A percentile compares a stretch with the other conserved stretches of the same genome.
Conservation (phyloP, 2,329 filamentous ascomycete genomes). For the Aspergillus sclerotialis region DNA sequence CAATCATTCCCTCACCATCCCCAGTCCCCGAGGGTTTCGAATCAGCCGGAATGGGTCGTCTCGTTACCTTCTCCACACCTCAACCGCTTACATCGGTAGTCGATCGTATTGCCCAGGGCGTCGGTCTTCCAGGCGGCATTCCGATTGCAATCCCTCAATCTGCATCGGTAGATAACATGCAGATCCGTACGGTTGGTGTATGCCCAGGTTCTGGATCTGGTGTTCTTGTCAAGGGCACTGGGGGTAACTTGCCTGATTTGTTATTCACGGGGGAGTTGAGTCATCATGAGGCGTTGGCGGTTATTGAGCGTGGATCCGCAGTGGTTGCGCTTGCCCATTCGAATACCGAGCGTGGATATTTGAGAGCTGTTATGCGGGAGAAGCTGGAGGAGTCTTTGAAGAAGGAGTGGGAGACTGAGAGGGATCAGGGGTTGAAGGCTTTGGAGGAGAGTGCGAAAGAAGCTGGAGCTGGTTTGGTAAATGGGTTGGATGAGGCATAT, state of each 20-base stretch:
- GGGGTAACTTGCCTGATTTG: conserved; percentile 56
- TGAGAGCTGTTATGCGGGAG: conserved; percentile 62
- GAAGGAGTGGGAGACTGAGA: conserved; percentile 46
- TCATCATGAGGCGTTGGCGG: conserved; percentile 84
- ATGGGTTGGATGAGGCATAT: conserved; percentile 41
- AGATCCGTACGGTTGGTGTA: conserved; percentile 67
- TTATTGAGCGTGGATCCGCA: conserved; percentile 73
- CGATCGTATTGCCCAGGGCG: conserved; percentile 51
- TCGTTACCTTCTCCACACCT: conserved; percentile 48
- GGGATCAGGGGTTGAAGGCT: conserved; percentile 34
- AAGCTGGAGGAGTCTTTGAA: conserved; percentile 56
- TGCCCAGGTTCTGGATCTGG: conserved; percentile 84
- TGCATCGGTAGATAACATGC: conserved; percentile 45
- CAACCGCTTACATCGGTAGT: conserved; percentile 54
- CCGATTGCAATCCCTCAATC: conserved; percentile 59
- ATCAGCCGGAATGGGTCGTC: conserved; percentile 55
- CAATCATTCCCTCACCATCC: conserved; percentile 44
- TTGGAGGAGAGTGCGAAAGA: conserved; percentile 20
- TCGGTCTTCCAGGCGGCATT: conserved; percentile 62
- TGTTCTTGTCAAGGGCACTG: conserved; percentile 55
- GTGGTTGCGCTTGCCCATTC: conserved; percentile 86
- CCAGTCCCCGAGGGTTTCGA: conserved; percentile 32
- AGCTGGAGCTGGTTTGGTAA: conserved; percentile 17
- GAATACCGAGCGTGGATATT: conserved; percentile 82
- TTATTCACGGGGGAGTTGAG: conserved; percentile 88